Evolutionary conservation across 768 basidiomycete species (phyloP).

Genomic region (Termitomyces sp.): DNA sequence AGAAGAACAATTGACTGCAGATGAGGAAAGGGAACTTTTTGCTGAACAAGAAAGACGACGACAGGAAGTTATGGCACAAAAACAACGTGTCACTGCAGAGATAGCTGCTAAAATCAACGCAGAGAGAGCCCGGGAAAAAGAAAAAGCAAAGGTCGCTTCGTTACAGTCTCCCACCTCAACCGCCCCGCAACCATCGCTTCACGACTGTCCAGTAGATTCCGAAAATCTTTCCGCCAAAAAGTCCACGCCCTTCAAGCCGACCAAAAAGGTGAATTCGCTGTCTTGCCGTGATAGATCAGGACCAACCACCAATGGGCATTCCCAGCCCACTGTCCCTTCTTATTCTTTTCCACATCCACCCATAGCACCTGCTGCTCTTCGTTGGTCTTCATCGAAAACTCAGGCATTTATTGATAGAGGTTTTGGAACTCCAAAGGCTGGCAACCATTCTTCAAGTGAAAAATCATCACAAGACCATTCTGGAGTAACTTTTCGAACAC

Average conservation of each 20-base stretch:
- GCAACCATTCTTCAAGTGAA: neutral
- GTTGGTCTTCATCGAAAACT: neutral
- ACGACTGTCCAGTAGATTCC: neutral
- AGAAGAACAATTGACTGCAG: constrained; percentile 4
- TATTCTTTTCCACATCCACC: neutral
- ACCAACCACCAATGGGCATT: neutral
- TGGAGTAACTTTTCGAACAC: neutral
- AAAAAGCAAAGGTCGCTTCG: constrained; percentile 4
- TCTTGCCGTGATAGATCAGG: constrained; percentile 15
- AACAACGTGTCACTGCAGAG: constrained; percentile 23
- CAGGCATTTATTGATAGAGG: neutral
- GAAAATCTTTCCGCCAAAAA: neutral
- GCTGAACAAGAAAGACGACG: constrained; percentile 25
- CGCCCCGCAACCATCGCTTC: constrained; percentile 7
- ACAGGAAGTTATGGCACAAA: constrained; percentile 23
- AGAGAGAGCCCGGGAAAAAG: constrained; percentile 20
- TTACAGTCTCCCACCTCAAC: constrained; percentile 4
- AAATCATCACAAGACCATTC: neutral
- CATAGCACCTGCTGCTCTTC: neutral
- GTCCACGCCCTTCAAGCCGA: constrained; percentile 6
- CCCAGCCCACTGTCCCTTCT: neutral
- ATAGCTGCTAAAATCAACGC: constrained; percentile 22
- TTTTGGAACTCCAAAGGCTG: neutral
- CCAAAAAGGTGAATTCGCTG: constrained; percentile 10
- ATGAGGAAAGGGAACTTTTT: constrained; percentile 24